Evolutionary conservation across 1,284 basidiomycete species (phyloP), one percentile per base, ranked within the genome.

Genomic region (Neolentinus lepideus): DNA sequence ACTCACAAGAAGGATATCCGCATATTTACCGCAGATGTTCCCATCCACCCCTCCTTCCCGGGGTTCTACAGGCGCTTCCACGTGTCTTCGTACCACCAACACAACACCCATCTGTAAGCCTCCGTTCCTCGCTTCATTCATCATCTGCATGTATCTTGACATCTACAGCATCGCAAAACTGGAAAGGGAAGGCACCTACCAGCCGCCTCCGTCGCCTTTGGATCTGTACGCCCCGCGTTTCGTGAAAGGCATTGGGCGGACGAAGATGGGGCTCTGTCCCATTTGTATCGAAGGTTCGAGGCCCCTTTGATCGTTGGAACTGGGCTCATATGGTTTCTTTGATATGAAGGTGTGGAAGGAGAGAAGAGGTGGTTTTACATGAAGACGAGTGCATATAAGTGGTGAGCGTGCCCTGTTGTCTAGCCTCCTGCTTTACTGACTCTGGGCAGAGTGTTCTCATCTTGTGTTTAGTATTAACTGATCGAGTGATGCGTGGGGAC

Each of bases 351-450:
- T 76, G 88, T 11, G 88, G 88, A 0, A 88, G 90, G 80, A 6
- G 79, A 77, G 62, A 74, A 75, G 35, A 61, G 85, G 29, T 90
- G 90, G 87, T 68, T 90, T 22, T 79, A 81, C 1, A 90, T 84
- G 80, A 90, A 91, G 64, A 84, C 87, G 63, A 88, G 84, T 22
- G 88, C 88, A 24, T 91, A 84, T 72, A 90, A 90, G 88, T 90
- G 89, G 88, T 86, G 67, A n/a, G 68, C 63, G 35, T 26, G 14
- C 33, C n/a, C 10, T 12, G 9, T 45, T 6, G 11, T 4, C 31
- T 14, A 35, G 47, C 8, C 16, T 12, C 27, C 4, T 6, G 47
- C 21, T n/a, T 50, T 16, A 50, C n/a, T 43, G 8, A 26, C 47
- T 46, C 24, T 50, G 22, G 9, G 11, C 24, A 50, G 8, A 25